Evolutionary conservation across 768 basidiomycete genomes (phyloP), one percentile per base, ranked within the genome.

Genomic region (Clitopilus hobsonii): DNA sequence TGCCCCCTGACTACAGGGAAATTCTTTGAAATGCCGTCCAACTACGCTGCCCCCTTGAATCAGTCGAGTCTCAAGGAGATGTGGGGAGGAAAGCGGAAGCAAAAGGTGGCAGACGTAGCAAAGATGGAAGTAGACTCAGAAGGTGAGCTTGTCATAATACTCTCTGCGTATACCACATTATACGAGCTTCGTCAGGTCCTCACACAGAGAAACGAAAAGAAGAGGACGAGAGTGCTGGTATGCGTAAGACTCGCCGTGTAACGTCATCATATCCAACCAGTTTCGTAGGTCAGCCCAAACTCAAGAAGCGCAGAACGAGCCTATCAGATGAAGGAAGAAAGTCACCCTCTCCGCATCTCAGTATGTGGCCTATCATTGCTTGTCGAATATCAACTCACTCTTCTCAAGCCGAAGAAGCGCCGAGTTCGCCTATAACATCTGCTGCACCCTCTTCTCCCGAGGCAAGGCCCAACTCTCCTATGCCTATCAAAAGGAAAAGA

Each of bases 1-100:
- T 10, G 32, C 27, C 32, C 28, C 56, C 38, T 57, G 25, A 52
- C 22, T 30, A 7, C 58, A 92, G 89, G 84, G 30, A 89, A 82
- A 63, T 92, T 91, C 74, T 83, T 91, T 54, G 74, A 78, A 55
- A 88, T 91, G 87, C 88, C 91, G 0, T 77, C 77, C 25, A 60
- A 65, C n/a, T 91, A 89, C 69, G 66, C 81, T 25, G 68, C 85
- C 2, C 86, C 87, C 0, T 83, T 86, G 6, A 89, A 90, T 55
- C 91, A 94, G 66, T 76, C 89, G n/a, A 91, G 75, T 62, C 79
- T 94, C 32, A 76, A 81, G 54, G 88, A 91, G 53, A 77, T 90
- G 74, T 93, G 89, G 88, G 76, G 74, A 53, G 57, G 56, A 49
- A 66, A 63, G 56, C 65, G 57, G 64, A 65, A 54, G 54, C 60